Evolutionary conservation across 768 basidiomycete genomes (phyloP), one percentile per base, ranked within the genome.

Genomic region (Phlegmacium glaucopus): DNA sequence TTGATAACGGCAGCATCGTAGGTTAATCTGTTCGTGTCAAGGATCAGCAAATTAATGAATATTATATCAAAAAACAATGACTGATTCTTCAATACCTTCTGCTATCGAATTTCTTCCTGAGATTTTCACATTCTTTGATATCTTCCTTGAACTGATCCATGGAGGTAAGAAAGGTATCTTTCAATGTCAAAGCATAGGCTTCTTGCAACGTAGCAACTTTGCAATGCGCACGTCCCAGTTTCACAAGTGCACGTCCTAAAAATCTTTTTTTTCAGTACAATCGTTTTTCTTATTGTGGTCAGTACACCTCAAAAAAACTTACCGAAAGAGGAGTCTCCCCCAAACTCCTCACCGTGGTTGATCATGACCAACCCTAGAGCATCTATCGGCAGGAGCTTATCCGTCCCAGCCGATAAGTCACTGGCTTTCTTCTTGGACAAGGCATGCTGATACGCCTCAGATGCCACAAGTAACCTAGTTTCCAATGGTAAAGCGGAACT

Each of bases 301-400:
- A 42, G 26, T n/a, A 38, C 39, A 29, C 2, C 32, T 10, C 35
- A 36, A 8, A 16, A 3, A 38, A 11, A 57, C 67, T 34, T 49
- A 83, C 87, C 88, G 59, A 82, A 90, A 0, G 77, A 73, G 36
- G 88, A 90, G 49, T 88, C 85, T 1, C 80, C 77, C n/a, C 80
- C 79, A 59, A 88, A 84, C 58, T 91, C 81, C 53, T 90, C 87
- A 11, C 91, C 91, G 58, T 91, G 87, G 18, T 77, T 72, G 47
- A 91, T 85, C 91, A 94, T 92, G 39, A 90, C 87, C 45, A 90
- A 75, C 1, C 92, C 92, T 9, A 95, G 71, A 25, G 82, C 79
- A 54, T 94, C 91, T 25, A 90, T 71, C 0, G 87, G 79, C 9
- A 90, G 66, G 29, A 89, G 72, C 61, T 94, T 91, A 50, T 86